Evolutionary conservation across 495 filamentous ascomycete species (phyloP).

Genomic region (Annulohypoxylon bovei): DNA sequence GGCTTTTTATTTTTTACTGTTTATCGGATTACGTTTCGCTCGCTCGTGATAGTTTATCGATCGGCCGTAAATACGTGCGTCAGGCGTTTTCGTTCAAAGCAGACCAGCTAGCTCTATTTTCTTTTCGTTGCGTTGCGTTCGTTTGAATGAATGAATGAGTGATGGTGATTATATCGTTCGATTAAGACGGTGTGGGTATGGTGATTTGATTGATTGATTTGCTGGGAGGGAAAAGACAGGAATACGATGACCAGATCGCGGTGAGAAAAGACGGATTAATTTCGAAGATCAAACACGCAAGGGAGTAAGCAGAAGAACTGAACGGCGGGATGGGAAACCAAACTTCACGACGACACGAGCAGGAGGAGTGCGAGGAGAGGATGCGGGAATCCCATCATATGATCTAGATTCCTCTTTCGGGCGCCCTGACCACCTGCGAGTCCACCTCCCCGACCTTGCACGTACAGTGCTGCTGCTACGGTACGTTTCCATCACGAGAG

Average conservation of each 20-base stretch:
- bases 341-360: constrained; percentile 21
- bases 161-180: background rate
- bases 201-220: background rate
- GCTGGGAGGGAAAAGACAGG: constrained; percentile 7
- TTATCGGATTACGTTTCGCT: background rate
- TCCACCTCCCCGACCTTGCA: background rate
- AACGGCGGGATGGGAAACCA: constrained; percentile 8
- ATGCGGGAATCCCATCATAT: constrained; percentile 19
- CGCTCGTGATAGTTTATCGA: background rate
- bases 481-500: background rate
- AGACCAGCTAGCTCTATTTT: constrained; percentile 24
- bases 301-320: background rate
- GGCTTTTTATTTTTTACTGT: background rate
- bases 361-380: constrained; percentile 1
- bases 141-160: background rate
- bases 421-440: background rate
- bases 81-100: no score
- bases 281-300: background rate
- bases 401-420: constrained; percentile 18
- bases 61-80: background rate
- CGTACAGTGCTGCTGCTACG: constrained; percentile 27
- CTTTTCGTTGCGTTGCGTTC: background rate
- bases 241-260: constrained; percentile 39
- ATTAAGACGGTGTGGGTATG: background rate
- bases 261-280: constrained; percentile 11